Conservation (phyloP, 2,329 filamentous ascomycete species). For the Parastagonospora avenae region DNA sequence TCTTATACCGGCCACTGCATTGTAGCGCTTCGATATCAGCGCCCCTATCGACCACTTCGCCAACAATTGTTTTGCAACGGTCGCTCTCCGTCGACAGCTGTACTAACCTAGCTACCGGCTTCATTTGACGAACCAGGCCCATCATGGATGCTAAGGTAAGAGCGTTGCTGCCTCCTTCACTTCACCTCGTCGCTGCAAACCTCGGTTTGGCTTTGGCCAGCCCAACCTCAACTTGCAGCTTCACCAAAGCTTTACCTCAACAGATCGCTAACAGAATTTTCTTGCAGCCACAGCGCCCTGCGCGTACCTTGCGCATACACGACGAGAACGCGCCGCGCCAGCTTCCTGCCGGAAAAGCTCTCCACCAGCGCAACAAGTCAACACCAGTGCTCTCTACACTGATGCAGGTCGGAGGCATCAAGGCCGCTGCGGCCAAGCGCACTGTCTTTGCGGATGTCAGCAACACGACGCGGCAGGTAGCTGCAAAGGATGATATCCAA, state of each 20-base stretch:
- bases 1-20: conserved; percentile 44
- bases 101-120: conserved; percentile 14
- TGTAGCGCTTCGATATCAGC: conserved; percentile 38
- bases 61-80: conserved; percentile 20
- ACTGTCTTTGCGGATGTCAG: conserved; percentile 83
- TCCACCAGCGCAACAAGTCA: conserved; percentile 85
- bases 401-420: conserved; percentile 61
- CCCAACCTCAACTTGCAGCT: conserved; percentile 5
- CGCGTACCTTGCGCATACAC: conserved; percentile 63
- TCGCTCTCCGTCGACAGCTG: conserved; percentile 24
- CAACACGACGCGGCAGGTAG: conserved; percentile 60
- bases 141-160: conserved; percentile 55
- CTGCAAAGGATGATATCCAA: conserved; percentile 62
- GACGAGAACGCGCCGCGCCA: conserved; percentile 70
- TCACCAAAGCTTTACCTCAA: conserved; percentile 7
- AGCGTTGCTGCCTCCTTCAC: conserved; percentile 8
- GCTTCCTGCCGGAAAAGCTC: conserved; percentile 51
- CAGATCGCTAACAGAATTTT: conserved; percentile 22
- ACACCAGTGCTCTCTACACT: conserved; percentile 65
- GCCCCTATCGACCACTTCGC: conserved; percentile 30
- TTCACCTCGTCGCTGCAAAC: conserved; percentile 1
- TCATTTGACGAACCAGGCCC: conserved; percentile 25
- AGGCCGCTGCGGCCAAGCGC: conserved; percentile 71
- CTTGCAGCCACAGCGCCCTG: conserved; percentile 70
- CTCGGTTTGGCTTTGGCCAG: not conserved